Evolutionary conservation across 164 flowering plant genomes (phyloP).

Genomic region (Tinospora cordifolia): DNA sequence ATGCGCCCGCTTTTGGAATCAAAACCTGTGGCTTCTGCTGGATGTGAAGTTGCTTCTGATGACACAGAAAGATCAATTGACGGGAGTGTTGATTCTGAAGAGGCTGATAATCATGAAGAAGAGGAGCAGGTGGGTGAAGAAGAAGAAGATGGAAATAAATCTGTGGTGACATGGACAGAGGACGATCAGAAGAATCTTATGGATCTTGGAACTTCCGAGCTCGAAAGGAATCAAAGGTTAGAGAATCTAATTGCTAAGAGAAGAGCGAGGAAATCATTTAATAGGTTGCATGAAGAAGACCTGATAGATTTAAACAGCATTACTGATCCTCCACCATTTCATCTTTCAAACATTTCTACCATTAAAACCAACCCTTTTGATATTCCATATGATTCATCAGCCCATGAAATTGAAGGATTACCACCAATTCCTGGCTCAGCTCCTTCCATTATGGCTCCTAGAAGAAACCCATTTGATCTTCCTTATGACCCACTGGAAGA

Average conservation of each 20-base stretch:
- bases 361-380: conserved; percentile 69
- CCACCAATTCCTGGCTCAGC: conserved; percentile 90
- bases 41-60: conserved; percentile 36
- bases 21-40: conserved; percentile 36
- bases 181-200: conserved; percentile 87
- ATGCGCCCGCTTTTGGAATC: conserved; percentile 74
- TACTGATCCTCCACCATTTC: conserved; percentile 38
- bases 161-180: conserved; percentile 70
- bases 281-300: conserved; percentile 52
- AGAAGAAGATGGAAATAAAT: conserved; percentile 3
- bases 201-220: conserved; percentile 70
- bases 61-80: conserved; percentile 23
- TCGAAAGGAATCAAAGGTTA: conserved; percentile 73
- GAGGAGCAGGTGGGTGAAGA: conserved; percentile 10
- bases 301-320: conserved; percentile 60
- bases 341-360: conserved; percentile 49
- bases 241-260: conserved; percentile 82
- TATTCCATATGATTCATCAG: conserved; percentile 29
- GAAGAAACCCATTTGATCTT: conserved; percentile 80
- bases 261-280: conserved; percentile 43
- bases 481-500: conserved; percentile 77
- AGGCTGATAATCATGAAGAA: conserved; percentile 33
- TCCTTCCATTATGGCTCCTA: conserved; percentile 55
- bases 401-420: conserved; percentile 36
- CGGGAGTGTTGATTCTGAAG: conserved; percentile 40